Base-by-base conservation (phyloP, 2,329 filamentous ascomycete species). In the Coniochaeta sp. region DNA sequence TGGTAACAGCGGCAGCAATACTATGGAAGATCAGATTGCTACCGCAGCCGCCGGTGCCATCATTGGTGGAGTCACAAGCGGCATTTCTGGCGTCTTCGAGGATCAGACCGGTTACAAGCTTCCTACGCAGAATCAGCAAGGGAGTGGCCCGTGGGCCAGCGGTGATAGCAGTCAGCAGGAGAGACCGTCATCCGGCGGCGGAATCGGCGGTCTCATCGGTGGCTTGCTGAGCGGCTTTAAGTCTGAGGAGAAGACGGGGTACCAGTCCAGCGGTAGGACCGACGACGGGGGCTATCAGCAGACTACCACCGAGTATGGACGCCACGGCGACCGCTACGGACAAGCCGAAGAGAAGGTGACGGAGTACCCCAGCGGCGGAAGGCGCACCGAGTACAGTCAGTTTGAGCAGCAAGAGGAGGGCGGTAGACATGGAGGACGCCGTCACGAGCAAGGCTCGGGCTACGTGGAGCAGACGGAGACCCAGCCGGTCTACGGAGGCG, bases 171-270 rank as follows among this genome's bases (percentile, higher is more conserved):
- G 60, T 57, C 55, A 65, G 62, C 56, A 65, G 63, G 80, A 81
- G 61, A 2, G 14, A 24, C 26, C 47, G 5, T 52, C 47, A 4
- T 52, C 47, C 14, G 17, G 22, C 16, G 58, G 59, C 14, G 81
- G 84, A 56, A 84, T 85, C 52, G 86, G 86, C 55, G 85, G 87
- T 57, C 83, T 84, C 12, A 71, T 91, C 1, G 88, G 89, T 32
- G 87, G 88, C 26, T 75, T 96, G 50, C 78, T 96, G 14, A 88
- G 87, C 59, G 63, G 65, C 26, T 67, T 68, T 62, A 65, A 65
- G 38, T 58, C 78, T 38, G 75, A 82, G 36, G 77, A 85, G 54
- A 84, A 80, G 60, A 79, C 85, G 67, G 77, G 66, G 32, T 64
- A 74, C 55, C 82, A 81, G 64, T 76, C 78, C 59, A 78, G 78